These are phyloP conservation scores for Scutellaria galericulata DNA, from an alignment of 257 asterid species.

Conservation along the genomic window DNA sequence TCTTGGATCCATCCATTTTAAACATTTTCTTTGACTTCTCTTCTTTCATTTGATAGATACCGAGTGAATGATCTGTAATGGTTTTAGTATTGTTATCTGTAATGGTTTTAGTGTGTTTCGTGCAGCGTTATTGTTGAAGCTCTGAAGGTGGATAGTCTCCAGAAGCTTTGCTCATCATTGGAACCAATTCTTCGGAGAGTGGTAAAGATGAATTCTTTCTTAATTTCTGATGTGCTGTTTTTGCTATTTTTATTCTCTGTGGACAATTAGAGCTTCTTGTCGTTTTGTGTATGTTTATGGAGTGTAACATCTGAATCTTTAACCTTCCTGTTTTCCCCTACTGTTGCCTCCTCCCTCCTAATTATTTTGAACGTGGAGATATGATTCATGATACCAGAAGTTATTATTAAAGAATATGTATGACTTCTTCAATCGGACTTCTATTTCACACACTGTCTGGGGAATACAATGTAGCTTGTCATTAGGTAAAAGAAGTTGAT, in stretches of 20 bases:
- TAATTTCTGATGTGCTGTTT: background rate
- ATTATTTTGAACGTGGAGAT: background rate
- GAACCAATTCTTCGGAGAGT: slow-evolving; percentile 98
- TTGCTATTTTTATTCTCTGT: background rate
- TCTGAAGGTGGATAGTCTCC: slow-evolving; percentile 89
- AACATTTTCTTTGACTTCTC: background rate
- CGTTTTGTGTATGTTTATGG: slow-evolving; percentile 7
- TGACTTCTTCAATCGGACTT: background rate
- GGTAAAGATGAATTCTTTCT: slow-evolving; percentile 54
- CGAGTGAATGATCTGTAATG: background rate
- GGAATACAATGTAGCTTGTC: background rate
- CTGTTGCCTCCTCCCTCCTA: background rate
- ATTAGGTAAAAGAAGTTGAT: background rate
- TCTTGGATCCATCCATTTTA: slow-evolving; percentile 14
- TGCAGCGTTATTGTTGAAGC: slow-evolving; percentile 99
- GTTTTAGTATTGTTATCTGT: background rate
- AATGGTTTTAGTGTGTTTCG: slow-evolving; percentile 11
- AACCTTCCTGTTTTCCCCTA: background rate
- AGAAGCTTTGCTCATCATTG: slow-evolving; percentile 93
- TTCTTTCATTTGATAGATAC: slow-evolving; percentile 2
- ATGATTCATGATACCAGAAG: background rate
- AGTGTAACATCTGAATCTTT: background rate
- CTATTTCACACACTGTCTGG: background rate
- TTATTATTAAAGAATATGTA: background rate
- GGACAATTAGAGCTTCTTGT: background rate